Percentiles rank a stretch among this genome's conserved stretches.
Conservation (phyloP, 768 basidiomycete species). For the Mycena sanguinolenta region DNA sequence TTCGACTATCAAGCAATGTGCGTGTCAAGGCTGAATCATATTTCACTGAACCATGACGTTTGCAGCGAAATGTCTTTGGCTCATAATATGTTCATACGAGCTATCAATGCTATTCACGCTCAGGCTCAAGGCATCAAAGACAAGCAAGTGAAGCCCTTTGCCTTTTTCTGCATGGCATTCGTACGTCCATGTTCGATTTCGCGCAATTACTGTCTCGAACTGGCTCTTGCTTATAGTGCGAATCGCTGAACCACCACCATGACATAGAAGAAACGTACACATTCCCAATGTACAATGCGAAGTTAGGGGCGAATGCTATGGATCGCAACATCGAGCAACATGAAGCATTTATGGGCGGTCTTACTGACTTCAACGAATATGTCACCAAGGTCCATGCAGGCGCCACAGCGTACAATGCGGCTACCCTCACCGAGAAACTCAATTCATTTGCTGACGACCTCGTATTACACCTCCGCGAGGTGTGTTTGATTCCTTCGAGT, state of each 20-base stretch:
- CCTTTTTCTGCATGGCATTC: constrained; percentile 43
- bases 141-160: constrained; percentile 44
- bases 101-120: constrained; percentile 44
- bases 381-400: constrained; percentile 72
- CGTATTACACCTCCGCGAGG: constrained; percentile 44
- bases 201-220: background rate
- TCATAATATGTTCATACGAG: constrained; percentile 48
- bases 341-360: constrained; percentile 41
- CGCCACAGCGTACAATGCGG: constrained; percentile 65
- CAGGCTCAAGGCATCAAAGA: constrained; percentile 41
- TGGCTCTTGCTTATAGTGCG: constrained; percentile 33
- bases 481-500: constrained; percentile 25
- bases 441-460: constrained; percentile 45
- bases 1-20: constrained; percentile 49
- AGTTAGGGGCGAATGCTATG: constrained; percentile 46
- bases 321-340: constrained; percentile 45
- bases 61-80: constrained; percentile 47
- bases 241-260: constrained; percentile 48
- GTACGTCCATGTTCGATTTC: constrained; percentile 31
- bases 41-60: background rate
- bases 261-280: constrained; percentile 44
- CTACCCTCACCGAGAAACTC: constrained; percentile 40
- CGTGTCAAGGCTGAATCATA: background rate
- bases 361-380: constrained; percentile 42
- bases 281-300: constrained; percentile 45